These are phyloP conservation scores for Saccharomyces hybrid DNA, from an alignment of 1,139 yeast genomes.

Conservation along the genomic window DNA sequence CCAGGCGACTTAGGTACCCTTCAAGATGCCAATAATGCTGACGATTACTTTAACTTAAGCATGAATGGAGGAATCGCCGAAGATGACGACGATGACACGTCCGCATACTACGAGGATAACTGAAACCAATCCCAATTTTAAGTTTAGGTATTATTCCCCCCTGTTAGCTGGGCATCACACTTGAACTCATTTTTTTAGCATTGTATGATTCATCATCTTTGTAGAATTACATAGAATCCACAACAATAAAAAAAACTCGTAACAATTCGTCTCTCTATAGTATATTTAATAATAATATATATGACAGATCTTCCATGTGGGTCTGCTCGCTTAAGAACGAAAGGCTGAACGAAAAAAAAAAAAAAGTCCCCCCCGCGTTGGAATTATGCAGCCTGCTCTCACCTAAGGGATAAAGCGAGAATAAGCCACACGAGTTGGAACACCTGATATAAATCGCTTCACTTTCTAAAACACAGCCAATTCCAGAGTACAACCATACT, in stretches of 20 bases:
- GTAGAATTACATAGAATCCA: not conserved
- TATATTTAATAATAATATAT: no score
- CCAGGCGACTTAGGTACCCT: conserved; percentile 91
- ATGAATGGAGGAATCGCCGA: conserved; percentile 43
- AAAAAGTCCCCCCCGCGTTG: not conserved
- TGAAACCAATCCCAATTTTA: not conserved
- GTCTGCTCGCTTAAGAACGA: not conserved
- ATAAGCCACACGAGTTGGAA: not conserved
- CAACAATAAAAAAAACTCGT: not conserved
- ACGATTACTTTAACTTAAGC: conserved; percentile 78
- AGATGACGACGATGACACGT: conserved; percentile 33
- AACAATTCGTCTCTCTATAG: no score
- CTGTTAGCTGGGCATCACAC: not conserved
- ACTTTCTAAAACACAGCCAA: not conserved
- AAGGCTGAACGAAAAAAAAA: not conserved
- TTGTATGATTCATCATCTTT: not conserved
- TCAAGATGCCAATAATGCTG: conserved; percentile 81
- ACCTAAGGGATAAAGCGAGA: not conserved
- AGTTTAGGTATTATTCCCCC: not conserved
- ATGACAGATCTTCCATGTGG: not conserved
- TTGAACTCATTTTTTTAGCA: not conserved
- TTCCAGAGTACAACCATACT: not conserved
- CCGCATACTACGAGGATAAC: not conserved
- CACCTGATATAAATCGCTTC: not conserved
- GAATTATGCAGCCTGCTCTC: not conserved